Base-by-base conservation (phyloP, 2,329 filamentous ascomycete species). In the Elsinoe necatrix region DNA sequence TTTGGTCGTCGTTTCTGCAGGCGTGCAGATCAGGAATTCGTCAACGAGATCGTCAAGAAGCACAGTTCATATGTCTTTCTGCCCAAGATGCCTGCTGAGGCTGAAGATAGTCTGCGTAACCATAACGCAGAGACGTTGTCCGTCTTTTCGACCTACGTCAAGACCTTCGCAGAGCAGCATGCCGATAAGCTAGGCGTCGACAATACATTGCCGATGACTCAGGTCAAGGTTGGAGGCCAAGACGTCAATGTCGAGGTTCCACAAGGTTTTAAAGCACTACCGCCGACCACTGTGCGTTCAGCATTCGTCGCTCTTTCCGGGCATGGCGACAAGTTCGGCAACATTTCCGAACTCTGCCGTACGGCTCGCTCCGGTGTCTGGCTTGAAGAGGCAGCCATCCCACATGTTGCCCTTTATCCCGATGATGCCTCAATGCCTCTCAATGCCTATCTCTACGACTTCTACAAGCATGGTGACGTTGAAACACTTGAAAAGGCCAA, bases 381-480 rank as follows among this genome's bases (percentile, higher is more conserved):
- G 71, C 77, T 92, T 0, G 87, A 92, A 63, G 80, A 87, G 64
- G 78, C 84, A 0, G 83, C 85, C 1, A 81, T 92, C 21, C 87
- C 87, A 0, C 80, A 86, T 65, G 75, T 90, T 3, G 76, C 77
- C 4, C 70, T 88, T 9, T 79, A 79, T 62, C 80, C 81, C 0
- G 72, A 82, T 23, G 80, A 85, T 55, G 67, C 70, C 4, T 66
- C 72, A 1, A 73, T 76, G 11, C 79, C 78, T 0, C 74, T 83
- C 59, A 88, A 88, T 61, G 82, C 83, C 0, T 87, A 87, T 64
- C 71, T 91, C 0, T 82, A 85, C 59, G 85, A 91, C 67, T 92
- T 90, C 69, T 90, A 81, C 75, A 86, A 82, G 68, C 83, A 91
- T 63, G 86, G 86, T 2, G 80, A 85, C 64, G 67, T 83, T 20